These are phyloP conservation scores for Apiospora malaysiana DNA, from an alignment of 2,329 filamentous ascomycete species.

Conservation along the genomic window DNA sequence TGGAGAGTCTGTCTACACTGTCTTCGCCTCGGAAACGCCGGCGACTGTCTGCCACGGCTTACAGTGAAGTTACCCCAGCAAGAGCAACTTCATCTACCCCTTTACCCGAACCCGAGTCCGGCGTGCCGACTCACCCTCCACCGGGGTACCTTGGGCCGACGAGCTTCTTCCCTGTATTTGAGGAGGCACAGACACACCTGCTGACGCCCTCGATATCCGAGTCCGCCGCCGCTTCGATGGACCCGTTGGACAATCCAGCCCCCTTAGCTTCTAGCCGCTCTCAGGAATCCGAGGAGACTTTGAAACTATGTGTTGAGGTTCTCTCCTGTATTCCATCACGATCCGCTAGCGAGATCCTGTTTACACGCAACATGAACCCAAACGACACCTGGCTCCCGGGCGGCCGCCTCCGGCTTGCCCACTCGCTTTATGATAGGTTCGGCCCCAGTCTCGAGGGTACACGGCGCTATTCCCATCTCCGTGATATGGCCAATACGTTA, in stretches of 20 bases:
- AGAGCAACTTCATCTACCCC: not conserved
- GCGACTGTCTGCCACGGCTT: not conserved
- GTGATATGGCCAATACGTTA: constrained; percentile 25
- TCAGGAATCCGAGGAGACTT: constrained; percentile 4
- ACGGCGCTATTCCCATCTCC: constrained; percentile 16
- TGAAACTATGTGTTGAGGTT: not conserved
- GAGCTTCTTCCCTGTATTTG: constrained; percentile 41
- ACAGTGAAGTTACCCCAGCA: not conserved
- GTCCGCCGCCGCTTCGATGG: not conserved
- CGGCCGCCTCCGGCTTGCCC: constrained; percentile 3
- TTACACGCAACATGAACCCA: constrained; percentile 5
- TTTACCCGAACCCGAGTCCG: not conserved
- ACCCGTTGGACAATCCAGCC: not conserved
- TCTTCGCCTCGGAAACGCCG: constrained; percentile 14
- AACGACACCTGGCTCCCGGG: not conserved
- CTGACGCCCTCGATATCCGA: constrained; percentile 1
- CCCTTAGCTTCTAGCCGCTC: not conserved
- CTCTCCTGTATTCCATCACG: constrained; percentile 1
- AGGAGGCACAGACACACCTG: constrained; percentile 40
- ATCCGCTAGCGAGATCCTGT: not conserved
- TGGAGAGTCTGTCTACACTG: not conserved
- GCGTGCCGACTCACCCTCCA: not conserved
- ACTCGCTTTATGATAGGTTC: constrained; percentile 3
- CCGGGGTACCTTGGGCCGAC: constrained; percentile 29
- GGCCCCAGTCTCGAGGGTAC: not conserved